These are phyloP conservation scores for Meira miltonrushii DNA, from an alignment of 1,284 basidiomycete species.

Conservation along the genomic window DNA sequence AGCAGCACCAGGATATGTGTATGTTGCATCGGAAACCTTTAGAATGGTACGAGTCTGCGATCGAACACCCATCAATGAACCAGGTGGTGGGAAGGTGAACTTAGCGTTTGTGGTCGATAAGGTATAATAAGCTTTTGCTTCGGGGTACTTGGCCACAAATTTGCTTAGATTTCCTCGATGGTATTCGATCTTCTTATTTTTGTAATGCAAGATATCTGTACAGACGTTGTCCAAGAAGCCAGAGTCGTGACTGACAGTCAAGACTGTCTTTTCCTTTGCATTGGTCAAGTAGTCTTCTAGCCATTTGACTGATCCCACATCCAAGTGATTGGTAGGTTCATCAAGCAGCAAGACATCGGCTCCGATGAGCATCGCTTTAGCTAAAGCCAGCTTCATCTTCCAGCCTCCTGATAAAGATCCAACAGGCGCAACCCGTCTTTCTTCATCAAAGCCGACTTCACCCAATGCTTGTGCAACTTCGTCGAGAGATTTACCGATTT, in stretches of 20 bases:
- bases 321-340: constrained; percentile 72
- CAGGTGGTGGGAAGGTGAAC: constrained; percentile 93
- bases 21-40: constrained; percentile 86
- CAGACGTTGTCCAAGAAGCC: constrained; percentile 95
- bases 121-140: constrained; percentile 95
- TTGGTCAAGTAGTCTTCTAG: constrained; percentile 71
- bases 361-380: constrained; percentile 54
- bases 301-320: constrained; percentile 86
- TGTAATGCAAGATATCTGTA: constrained; percentile 97
- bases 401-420: constrained; percentile 92
- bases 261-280: constrained; percentile 63
- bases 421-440: constrained; percentile 76
- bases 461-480: constrained; percentile 38
- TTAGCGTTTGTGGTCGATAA: constrained; percentile 90
- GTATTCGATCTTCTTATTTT: constrained; percentile 90
- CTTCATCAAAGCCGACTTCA: constrained; percentile 73
- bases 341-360: constrained; percentile 89
- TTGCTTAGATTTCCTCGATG: constrained; percentile 88
- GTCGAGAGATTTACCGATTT: constrained; percentile 35
- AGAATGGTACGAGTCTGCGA: constrained; percentile 94
- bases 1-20: constrained; percentile 83
- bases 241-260: constrained; percentile 97
- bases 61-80: constrained; percentile 92
- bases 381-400: constrained; percentile 93
- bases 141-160: constrained; percentile 86